These are phyloP conservation scores for Globisporangium orthogonon DNA, from an alignment of 352 stramenopile genomes.

Conservation along the genomic window DNA sequence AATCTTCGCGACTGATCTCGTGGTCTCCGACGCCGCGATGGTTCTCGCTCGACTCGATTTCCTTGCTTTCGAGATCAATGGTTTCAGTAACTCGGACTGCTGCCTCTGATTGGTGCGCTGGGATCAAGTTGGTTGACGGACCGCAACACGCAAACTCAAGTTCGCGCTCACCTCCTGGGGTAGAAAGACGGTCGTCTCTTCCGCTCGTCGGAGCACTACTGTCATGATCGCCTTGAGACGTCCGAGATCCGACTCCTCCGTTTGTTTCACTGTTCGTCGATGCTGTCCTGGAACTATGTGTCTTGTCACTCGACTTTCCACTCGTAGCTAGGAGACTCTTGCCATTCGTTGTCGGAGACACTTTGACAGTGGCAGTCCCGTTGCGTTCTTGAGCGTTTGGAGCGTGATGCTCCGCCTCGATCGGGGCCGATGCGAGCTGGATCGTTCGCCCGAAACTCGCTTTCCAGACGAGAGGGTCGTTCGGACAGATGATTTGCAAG, in stretches of 20 bases:
- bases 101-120: not conserved
- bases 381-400: not conserved
- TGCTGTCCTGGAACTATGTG: no score
- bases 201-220: not conserved
- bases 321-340: not conserved
- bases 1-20: no score
- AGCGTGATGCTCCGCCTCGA: not conserved
- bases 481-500: conserved; percentile 9
- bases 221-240: not conserved
- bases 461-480: conserved; percentile 10
- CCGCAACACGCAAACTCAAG: not conserved
- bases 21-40: no score
- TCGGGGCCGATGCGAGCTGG: not conserved
- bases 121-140: conserved; percentile 7
- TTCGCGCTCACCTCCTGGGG: not conserved
- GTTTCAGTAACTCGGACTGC: no score
- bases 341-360: not conserved
- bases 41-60: no score
- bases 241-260: no score
- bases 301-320: not conserved
- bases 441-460: conserved; percentile 6
- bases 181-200: not conserved
- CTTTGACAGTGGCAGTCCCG: not conserved
- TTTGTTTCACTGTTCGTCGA: no score
- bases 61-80: no score